Evolutionary conservation across 2,329 filamentous ascomycete species (phyloP).

Genomic region (Talaromyces sp.): DNA sequence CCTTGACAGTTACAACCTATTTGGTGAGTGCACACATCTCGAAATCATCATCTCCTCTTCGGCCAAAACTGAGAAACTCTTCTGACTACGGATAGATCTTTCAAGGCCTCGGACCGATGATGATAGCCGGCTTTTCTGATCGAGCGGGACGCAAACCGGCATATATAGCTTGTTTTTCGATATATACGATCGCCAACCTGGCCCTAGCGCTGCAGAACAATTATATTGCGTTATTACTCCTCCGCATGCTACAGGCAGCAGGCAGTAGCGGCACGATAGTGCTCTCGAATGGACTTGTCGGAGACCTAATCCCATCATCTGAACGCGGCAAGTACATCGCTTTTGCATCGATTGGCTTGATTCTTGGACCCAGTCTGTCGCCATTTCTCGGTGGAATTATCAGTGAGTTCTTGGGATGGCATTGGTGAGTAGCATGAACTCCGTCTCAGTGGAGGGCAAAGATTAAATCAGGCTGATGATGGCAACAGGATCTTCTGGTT

Average conservation of each 20-base stretch:
- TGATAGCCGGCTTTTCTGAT: slow-evolving; percentile 49
- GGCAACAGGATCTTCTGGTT: slow-evolving; percentile 33
- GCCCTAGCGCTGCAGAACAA: slow-evolving; percentile 33
- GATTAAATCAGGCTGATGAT: slow-evolving; percentile 2
- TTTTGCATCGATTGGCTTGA: slow-evolving; percentile 20
- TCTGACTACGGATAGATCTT: slow-evolving; percentile 32
- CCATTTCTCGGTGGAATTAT: slow-evolving; percentile 35
- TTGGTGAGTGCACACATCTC: background rate
- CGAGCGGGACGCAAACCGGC: slow-evolving; percentile 48
- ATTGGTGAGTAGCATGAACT: slow-evolving; percentile 41
- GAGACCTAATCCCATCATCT: slow-evolving; percentile 34
- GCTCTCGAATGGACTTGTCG: slow-evolving; percentile 35
- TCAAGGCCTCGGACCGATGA: slow-evolving; percentile 50
- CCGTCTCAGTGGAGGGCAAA: background rate
- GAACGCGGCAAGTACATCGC: slow-evolving; percentile 40
- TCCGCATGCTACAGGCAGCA: slow-evolving; percentile 32
- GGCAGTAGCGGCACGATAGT: slow-evolving; percentile 38
- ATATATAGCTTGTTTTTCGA: slow-evolving; percentile 49
- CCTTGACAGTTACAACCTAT: slow-evolving; percentile 1
- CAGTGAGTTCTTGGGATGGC: slow-evolving; percentile 35
- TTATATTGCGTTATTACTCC: slow-evolving; percentile 30
- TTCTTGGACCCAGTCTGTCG: slow-evolving; percentile 27
- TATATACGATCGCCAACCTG: slow-evolving; percentile 35
- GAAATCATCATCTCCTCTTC: too few relatives aligned
- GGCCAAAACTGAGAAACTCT: background rate